These are phyloP conservation scores for Fusarium sp. DNA, from an alignment of 2,329 filamentous ascomycete species.

Conservation along the genomic window DNA sequence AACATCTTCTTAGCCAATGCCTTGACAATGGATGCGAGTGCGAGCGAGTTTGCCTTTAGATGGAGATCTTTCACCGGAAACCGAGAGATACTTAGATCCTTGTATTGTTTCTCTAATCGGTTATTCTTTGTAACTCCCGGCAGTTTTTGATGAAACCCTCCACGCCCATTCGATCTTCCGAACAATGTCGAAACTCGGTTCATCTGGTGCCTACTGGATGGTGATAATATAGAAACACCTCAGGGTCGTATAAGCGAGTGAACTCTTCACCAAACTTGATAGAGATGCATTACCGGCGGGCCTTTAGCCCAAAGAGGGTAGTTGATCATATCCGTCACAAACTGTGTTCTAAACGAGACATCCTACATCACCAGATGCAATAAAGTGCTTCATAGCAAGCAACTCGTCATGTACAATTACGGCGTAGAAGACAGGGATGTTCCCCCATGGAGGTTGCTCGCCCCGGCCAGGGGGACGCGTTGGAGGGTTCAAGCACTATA, in stretches of 20 bases:
- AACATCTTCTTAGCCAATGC: not conserved
- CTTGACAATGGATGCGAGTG: not conserved
- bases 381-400: conserved; percentile 3
- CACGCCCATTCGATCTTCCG: conserved; percentile 5
- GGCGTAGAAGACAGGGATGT: conserved; percentile 31
- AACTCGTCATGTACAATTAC: conserved; percentile 39
- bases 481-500: conserved; percentile 22
- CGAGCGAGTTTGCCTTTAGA: conserved; percentile 5
- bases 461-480: conserved; percentile 20
- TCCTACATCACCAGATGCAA: conserved; percentile 8
- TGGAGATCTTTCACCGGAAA: not conserved
- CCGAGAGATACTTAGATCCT: conserved; percentile 6
- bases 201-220: too few species aligned
- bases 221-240: not conserved
- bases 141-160: conserved; percentile 23
- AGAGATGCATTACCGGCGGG: conserved; percentile 10
- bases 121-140: not conserved
- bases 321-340: not conserved
- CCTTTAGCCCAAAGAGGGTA: conserved; percentile 16
- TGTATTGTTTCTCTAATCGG: not conserved
- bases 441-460: conserved; percentile 15
- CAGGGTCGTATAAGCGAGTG: not conserved
- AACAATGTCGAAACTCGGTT: not conserved
- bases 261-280: not conserved
- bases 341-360: not conserved